Evolutionary conservation across 306 rosid species (phyloP), one percentile per base, ranked within the genome.

Genomic region (Medicago lupulina): DNA sequence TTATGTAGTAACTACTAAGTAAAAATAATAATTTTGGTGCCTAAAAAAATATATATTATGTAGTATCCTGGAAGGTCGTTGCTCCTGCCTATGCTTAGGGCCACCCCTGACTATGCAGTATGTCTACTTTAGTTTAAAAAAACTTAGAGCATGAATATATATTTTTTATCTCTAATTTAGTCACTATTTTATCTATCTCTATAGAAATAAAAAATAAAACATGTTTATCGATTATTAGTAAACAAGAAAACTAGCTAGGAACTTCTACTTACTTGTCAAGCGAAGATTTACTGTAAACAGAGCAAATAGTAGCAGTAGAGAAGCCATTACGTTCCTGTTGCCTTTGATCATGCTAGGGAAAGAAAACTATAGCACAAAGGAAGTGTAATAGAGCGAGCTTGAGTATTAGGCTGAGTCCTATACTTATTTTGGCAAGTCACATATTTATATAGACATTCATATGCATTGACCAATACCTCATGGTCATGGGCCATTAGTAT

Each of bases 381-480:
- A 41, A 8, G n/a, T 53, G 28, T 39, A 39, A 57, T n/a, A 16
- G 13, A 16, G 13, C 39, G 13, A 16, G 43, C 12, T 18, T 13
- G 70, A 59, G 25, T 21, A 47, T 71, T 11, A 25, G 70, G 58
- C 16, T 43, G 66, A 71, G 18, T 14, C 47, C 9, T 51, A 17
- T 17, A 1, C 16, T 8, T 1, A 15, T 16, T 34, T 13, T 28
- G 6, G 60, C 55, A 60, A 19, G 59, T 31, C 7, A 3, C 65
- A 31, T 67, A 7, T 59, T 74, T 80, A 80, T 80, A 80, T 44
- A 67, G 34, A 16, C n/a, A n/a, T 15, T 47, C 7, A 16, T 59
- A 5, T 10, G 16, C 16, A 5, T 9, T 13, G 38, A 59, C 9
- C 28, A 59, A 34, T 34, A 34, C 7, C 38, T 34, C 38, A 4